Base-by-base conservation (phyloP, 148 eudicot species). In the Agrostemma githago region DNA sequence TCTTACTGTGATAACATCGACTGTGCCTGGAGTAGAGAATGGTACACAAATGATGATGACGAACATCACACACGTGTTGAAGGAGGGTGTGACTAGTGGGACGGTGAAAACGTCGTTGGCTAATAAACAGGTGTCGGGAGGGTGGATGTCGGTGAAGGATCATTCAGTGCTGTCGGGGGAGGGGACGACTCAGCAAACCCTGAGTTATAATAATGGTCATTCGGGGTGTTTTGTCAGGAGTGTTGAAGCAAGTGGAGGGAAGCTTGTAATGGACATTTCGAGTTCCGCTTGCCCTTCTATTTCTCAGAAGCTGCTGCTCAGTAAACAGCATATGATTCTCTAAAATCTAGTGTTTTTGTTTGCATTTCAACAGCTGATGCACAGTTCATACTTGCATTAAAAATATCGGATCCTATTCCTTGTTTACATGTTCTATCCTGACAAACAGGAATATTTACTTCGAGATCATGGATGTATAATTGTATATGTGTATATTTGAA, bases 121-220 rank as follows among this genome's bases (percentile, higher is more conserved):
- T 2, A 91, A 89, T 67, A 74, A 8, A 42, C 98, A 94, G 78
- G 68, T 77, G 16, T 85, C 85, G 0, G 65, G 48, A 8, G 97
- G 98, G 58, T 88, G 86, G 90, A 87, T 91, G 90, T 48, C 74
- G 71, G 89, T 91, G 53, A 80, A 80, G 78, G 91, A 83, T 73
- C 84, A 87, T 66, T 73, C 79, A 40, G 92, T 94, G 69, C 79
- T 91, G 12, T 81, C 89, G 16, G 98, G 98, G 70, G 68, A 75
- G 14, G 90, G 90, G 17, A 56, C 20, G 19, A 89, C 93, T 11
- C 70, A 67, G 26, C 98, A 94, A 21, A 79, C 53, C 37, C 78
- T 85, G 39, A 74, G 43, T 8, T 83, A 74, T 37, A 40, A 10
- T 37, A 40, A 11, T 48, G 90, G 82, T 82, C 78, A 56, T 41